Base-by-base conservation (phyloP, 805 yeast species). In the Ogataea dorogensis region DNA sequence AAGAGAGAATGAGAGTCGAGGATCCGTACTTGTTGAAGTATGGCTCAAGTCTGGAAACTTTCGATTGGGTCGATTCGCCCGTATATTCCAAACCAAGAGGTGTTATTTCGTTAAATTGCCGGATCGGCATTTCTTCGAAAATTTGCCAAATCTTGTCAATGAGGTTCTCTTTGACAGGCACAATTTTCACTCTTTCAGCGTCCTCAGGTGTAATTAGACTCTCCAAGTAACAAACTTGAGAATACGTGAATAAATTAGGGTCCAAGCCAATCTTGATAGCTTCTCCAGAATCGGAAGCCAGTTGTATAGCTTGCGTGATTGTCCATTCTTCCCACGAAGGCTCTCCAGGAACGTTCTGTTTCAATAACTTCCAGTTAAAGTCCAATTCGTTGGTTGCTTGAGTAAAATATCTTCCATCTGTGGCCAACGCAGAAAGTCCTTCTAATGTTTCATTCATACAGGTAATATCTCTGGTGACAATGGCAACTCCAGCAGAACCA, bases 51-150 rank as follows among this genome's bases (percentile, higher is more conserved):
- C 73, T 71, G 2, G 51, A 52, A 25, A 86, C 60, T 58, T 93
- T 93, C 2, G 72, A 66, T 25, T 61, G 53, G 24, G 77, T 73
- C 2, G 71, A 54, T 57, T 77, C 82, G 29, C 98, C 98, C 5
- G 85, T 65, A 56, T 58, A 81, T 43, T 76, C 64, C 3, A 60
- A 51, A 32, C 68, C 74, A 36, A 86, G 70, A 17, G 67, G 56
- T 21, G 69, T 58, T 30, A 89, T 67, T 3, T 69, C 67, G 28
- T 69, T 71, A 11, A 67, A 54, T 16, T 77, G 68, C 38, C 86
- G 66, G 8, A 50, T 53, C 16, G 97, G 96, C 6, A 67, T 50
- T 15, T 70, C 69, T 63, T 86, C 91, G 53, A 75, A 75, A 10
- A 57, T 35, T 13, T 56, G 45, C 81, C 81, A 75, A 29, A 75